These are phyloP conservation scores for Potentilla sterilis DNA, from an alignment of 306 rosid species.

Conservation along the genomic window DNA sequence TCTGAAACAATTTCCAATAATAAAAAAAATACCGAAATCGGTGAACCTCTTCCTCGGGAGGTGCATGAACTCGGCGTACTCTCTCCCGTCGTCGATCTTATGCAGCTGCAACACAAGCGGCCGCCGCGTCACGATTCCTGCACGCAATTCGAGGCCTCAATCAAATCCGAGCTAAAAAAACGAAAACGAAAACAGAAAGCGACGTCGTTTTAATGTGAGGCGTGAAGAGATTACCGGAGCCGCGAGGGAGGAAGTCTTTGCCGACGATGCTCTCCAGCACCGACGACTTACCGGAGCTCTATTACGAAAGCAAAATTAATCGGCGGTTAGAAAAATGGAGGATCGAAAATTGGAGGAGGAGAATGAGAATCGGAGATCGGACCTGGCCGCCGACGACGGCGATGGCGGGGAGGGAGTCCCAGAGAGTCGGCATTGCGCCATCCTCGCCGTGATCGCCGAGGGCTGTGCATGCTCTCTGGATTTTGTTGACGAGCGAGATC, in stretches of 20 bases:
- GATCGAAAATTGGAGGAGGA: background rate
- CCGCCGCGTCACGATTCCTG: constrained; percentile 91
- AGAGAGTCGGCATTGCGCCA: constrained; percentile 72
- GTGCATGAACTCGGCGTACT: constrained; percentile 91
- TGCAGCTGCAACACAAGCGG: constrained; percentile 95
- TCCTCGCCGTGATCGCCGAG: constrained; percentile 93
- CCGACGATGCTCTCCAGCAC: constrained; percentile 94
- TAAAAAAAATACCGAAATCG: constrained; percentile 56
- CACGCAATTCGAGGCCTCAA: constrained; percentile 14
- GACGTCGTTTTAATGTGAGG: background rate
- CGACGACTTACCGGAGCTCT: constrained; percentile 99
- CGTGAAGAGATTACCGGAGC: constrained; percentile 23
- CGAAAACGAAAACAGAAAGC: background rate
- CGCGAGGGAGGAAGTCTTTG: constrained; percentile 59
- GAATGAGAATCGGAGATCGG: constrained; percentile 2
- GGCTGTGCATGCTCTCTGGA: constrained; percentile 92
- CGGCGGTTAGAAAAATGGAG: background rate
- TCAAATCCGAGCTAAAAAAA: background rate
- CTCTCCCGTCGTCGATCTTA: constrained; percentile 65
- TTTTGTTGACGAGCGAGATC: constrained; percentile 83
- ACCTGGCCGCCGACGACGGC: constrained; percentile 99
- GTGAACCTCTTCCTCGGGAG: constrained; percentile 69
- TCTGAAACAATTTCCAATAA: background rate
- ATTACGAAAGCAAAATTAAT: background rate
- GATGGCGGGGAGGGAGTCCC: constrained; percentile 94